These are phyloP conservation scores for Daldinia childiae DNA, from an alignment of 495 filamentous ascomycete species.

Conservation along the genomic window DNA sequence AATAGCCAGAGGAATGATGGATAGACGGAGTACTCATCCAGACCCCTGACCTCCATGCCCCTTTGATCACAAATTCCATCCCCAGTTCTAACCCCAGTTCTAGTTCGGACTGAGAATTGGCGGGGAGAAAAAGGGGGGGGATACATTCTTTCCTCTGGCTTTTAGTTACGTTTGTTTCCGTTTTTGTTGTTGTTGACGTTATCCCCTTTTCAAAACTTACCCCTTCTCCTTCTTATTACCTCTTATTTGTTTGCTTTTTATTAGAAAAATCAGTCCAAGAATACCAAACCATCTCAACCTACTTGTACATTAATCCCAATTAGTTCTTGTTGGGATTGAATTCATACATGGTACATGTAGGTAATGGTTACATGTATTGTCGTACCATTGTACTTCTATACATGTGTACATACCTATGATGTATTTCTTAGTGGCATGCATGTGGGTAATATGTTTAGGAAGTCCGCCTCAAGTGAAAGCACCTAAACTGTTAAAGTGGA, in stretches of 20 bases:
- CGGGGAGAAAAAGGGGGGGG: not conserved
- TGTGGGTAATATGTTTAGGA: not conserved
- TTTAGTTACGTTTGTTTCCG: not conserved
- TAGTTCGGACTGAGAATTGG: slow-evolving; percentile 2
- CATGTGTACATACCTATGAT: not conserved
- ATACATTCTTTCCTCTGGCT: not conserved
- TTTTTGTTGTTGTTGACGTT: no score
- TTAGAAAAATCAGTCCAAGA: not conserved
- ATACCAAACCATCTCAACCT: slow-evolving; percentile 1
- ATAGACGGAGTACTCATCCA: slow-evolving; percentile 3
- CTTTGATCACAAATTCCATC: slow-evolving; percentile 11
- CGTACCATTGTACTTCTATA: not conserved
- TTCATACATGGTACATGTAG: not conserved
- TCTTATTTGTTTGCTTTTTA: not conserved
- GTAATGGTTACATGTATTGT: not conserved
- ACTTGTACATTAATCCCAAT: not conserved
- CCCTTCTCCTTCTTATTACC: not conserved
- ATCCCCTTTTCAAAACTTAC: not conserved
- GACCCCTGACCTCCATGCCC: slow-evolving; percentile 4
- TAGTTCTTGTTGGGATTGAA: not conserved
- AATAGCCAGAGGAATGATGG: not conserved
- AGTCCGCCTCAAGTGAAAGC: slow-evolving; percentile 4
- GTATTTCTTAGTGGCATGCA: slow-evolving; percentile 1
- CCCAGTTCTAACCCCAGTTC: slow-evolving; percentile 2
- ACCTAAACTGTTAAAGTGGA: not conserved